Base-by-base conservation (phyloP, 2,329 filamentous ascomycete species). In the Apiospora hydei region DNA sequence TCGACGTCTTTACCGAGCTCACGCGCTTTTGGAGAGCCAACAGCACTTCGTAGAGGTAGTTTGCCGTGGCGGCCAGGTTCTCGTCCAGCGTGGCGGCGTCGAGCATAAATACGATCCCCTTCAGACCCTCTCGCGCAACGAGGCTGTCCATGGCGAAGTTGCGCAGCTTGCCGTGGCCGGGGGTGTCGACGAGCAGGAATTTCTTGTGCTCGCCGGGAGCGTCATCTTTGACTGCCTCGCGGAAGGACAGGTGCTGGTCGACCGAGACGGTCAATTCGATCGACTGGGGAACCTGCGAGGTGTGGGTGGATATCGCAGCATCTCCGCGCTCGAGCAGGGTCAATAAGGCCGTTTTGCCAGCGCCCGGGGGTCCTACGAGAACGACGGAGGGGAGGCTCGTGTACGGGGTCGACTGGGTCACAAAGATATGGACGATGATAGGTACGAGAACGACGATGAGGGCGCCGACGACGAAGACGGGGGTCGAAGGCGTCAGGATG, bases 161-260 rank as follows among this genome's bases (percentile, higher is more conserved):
- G 73, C 96, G 94, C 72, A 99, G 90, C 84, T 99, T 99, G 77
- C 94, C 95, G 84, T 99, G 96, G 51, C 96, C 96, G 0, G 96
- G 96, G 0, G 96, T 98, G 84, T 99, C 96, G 79, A 94, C 85
- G 46, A 98, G 85, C 53, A 93, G 85, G 81, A 96, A 94, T 80
- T 91, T 92, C 75, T 89, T 91, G 80, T 92, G 90, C 69, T 83
- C 84, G 71, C 87, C 85, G 71, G 85, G 84, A 51, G 83, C 79
- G 74, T 88, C 85, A 76, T 90, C 88, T 81, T 89, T 88, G 78
- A 91, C 85, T 69, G 78, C 86, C 73, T 83, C 80, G 71, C 85
- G 84, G 83, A 85, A 88, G 51, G 85, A 85, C 70, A 82, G 83
- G 71, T 83, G 82, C 77, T 84, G 83, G 76, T 85, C 84, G 66